Evolutionary conservation across 257 asterid genomes (phyloP).

Genomic region (Echium plantagineum): DNA sequence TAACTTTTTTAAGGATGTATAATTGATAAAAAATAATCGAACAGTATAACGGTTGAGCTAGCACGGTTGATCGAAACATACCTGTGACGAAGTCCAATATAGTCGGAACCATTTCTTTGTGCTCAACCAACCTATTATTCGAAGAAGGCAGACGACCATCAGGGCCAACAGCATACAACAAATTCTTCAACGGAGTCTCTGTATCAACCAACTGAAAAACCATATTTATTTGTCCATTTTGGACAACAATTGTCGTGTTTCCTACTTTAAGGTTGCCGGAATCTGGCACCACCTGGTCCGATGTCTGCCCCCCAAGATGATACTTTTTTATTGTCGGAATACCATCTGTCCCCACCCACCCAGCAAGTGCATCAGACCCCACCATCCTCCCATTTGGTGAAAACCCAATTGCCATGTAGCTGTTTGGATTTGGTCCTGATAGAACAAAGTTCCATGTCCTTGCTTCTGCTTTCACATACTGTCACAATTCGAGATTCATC

Average conservation of each 20-base stretch:
- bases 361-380: constrained; percentile 65
- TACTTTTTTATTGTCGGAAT: constrained; percentile 24
- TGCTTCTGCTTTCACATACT: constrained; percentile 40
- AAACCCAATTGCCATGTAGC: constrained; percentile 57
- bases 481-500: neutral
- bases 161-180: constrained; percentile 61
- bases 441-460: constrained; percentile 56
- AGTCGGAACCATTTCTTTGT: constrained; percentile 30
- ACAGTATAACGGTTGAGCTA: no score
- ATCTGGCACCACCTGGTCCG: constrained; percentile 27
- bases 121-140: constrained; percentile 30
- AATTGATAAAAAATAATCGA: no score
- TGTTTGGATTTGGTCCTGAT: constrained; percentile 51
- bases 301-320: constrained; percentile 40
- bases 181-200: constrained; percentile 27
- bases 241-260: constrained; percentile 26
- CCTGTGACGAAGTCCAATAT: constrained; percentile 53
- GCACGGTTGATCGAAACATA: constrained; percentile 26
- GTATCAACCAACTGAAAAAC: constrained; percentile 39
- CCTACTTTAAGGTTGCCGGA: constrained; percentile 29
- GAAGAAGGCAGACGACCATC: constrained; percentile 29
- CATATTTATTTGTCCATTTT: constrained; percentile 35
- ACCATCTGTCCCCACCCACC: constrained; percentile 36
- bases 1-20: no score
- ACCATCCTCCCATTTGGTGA: constrained; percentile 63